Evolutionary conservation across 352 stramenopile species (phyloP), one percentile per base, ranked within the genome.

Genomic region (Phytophthora macrochlamydospora): DNA sequence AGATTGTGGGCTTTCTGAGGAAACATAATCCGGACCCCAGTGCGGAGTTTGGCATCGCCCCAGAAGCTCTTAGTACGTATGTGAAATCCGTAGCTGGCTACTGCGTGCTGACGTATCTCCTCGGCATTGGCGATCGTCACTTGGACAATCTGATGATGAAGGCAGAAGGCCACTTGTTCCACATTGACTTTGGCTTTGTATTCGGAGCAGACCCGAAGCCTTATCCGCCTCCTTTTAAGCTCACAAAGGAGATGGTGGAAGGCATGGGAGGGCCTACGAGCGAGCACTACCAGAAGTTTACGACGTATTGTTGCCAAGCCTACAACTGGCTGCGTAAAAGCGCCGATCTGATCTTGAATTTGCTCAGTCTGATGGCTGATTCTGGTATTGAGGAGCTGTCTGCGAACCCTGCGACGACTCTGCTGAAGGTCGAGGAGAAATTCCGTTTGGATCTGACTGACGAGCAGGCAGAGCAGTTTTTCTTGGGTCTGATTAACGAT

Each of bases 181-280:
- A 99, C 74, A 99, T 99, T 76, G 98, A 99, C 81, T 99, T 99
- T 79, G 97, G 97, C 32, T 99, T 99, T 76, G 98, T 99, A 61
- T 99, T 99, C 68, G 98, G 98, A 45, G 87, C 93, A 32, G 98
- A 99, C 67, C 98, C 98, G 0, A 99, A 99, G 75, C 97, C 97
- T 9, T 94, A 99, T 51, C 97, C 97, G n/a, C 97, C 98, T 33
- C 96, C 96, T 29, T 99, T 99, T 72, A 97, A 98, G 46, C 79
- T 99, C 31, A 99, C 97, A 2, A 97, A 97, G 44, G 83, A 97
- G 81, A 99, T 99, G 96, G 94, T 99, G 1, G 96, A 99, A 80
- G 96, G 95, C 24, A 98, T 98, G 93, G 95, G 95, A n/a, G 95
- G 95, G 0, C 77, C 83, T 8, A 91, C 96, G 40, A 95, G 83